Base-by-base conservation (phyloP, 225 moss, liverwort and hornwort genomes). In the Pseudisothecium myosuroides region DNA sequence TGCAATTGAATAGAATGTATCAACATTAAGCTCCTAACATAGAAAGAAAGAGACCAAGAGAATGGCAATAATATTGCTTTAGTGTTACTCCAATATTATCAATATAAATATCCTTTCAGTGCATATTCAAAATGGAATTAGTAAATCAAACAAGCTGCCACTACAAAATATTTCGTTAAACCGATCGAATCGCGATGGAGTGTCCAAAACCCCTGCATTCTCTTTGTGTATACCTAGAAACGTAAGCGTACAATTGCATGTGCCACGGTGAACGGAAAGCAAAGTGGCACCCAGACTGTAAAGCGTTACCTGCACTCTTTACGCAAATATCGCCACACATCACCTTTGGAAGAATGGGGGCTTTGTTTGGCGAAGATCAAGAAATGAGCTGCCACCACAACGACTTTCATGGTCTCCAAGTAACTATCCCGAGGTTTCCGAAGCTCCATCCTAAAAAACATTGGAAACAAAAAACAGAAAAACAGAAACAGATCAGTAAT, bases 341-440 rank as follows among this genome's bases (percentile, higher is more conserved):
- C 94, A 8, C 93, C 91, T 88, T 92, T 93, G 23, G 92, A 91
- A 45, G 93, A 84, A 85, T 92, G 81, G 41, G 93, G 92, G 22
- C 90, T 91, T 85, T 94, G 94, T 90, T 94, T 93, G 4, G 92
- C 92, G 58, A 93, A 91, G 82, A 90, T 87, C 90, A 94, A 92
- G 91, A 94, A 94, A 91, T 94, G 83, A 90, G 94, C 94, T 79
- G 94, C 94, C 45, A 94, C 94, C 66, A 92, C 9, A 45, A 93
- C 92, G 41, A 94, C 93, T 90, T 91, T 94, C 92, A 92, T 91
- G 4, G 90, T 93, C 89, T 94, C 93, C 83, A 93, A 73, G 85
- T 94, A 93, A 64, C 89, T 88, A 55, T 90, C 87, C 22, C 90
- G 90, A 23, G 94, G 94, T 64, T 88, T 93, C 37, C 86, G 88